Conservation (phyloP, 2,329 filamentous ascomycete genomes). For the Fusarium tuaranense region DNA sequence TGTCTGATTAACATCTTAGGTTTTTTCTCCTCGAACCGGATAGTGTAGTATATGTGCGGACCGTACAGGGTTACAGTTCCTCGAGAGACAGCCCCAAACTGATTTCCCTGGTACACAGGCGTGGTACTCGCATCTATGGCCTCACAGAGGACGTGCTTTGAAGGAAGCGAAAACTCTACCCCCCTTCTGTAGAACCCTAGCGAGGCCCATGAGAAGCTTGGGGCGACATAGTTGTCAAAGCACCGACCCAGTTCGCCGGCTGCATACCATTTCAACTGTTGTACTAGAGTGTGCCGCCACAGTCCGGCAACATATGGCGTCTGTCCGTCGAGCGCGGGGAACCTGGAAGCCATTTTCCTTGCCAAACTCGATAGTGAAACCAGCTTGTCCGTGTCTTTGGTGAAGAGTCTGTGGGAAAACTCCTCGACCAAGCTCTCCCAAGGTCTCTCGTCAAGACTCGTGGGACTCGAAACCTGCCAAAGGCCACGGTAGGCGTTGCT, state of each 20-base stretch:
- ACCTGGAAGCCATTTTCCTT: neutral
- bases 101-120: neutral
- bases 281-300: neutral
- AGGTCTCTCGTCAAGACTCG: neutral
- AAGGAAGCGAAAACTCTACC: neutral
- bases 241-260: neutral
- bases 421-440: neutral
- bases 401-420: neutral
- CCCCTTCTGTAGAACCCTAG: neutral
- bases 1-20: neutral
- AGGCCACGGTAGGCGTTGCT: neutral
- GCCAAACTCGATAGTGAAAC: neutral
- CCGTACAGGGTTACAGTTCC: neutral
- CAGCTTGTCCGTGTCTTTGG: neutral
- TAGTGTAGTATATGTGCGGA: neutral
- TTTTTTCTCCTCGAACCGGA: neutral
- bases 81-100: neutral
- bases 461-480: neutral
- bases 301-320: neutral
- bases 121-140: neutral
- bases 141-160: neutral
- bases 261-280: neutral
- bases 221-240: neutral
- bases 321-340: neutral
- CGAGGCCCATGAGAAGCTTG: neutral